Base-by-base conservation (phyloP, 2,329 filamentous ascomycete species). In the Fusarium sp. region DNA sequence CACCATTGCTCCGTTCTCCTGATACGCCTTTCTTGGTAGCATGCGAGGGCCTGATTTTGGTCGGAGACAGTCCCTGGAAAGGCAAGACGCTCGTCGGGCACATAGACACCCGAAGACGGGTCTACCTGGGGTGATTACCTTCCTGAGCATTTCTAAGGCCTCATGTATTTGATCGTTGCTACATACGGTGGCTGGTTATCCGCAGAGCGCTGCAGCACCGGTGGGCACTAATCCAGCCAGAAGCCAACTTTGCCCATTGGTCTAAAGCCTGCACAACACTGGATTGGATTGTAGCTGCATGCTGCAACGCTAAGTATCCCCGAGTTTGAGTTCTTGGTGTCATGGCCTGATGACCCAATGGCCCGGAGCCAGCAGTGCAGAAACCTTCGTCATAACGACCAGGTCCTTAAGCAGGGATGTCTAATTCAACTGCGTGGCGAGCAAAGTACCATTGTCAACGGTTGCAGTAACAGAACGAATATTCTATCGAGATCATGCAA, bases 301-400 rank as follows among this genome's bases (percentile, higher is more conserved):
- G 56, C 72, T 77, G 69, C 73, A 77, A 63, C 65, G 44, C 57
- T 56, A 52, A 76, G 71, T 74, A 76, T 77, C 73, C 76, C 74
- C 76, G 76, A 58, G 56, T 66, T 60, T 64, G 51, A 51, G 52
- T 65, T 59, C 54, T 60, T 66, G 51, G 66, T 65, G 62, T 35
- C 65, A 64, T 54, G 59, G 42, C 29, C 70, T 72, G 63, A 65
- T 68, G 70, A 68, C 66, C 70, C 66, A 64, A 72, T 60, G 57
- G 38, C 58, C 46, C 45, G 66, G 68, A 51, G 58, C 63, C 62
- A 59, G 23, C 35, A 49, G 23, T 57, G 66, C 61, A 73, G 60
- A 66, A 66, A 44, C n/a, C 35, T 49, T 68, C 62, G 70, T 73
- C 70, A 73, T 71, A 49, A 66, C 38, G 31, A 42, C 62, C 60